These are phyloP conservation scores for Paracamarosporium sp. DNA, from an alignment of 2,329 filamentous ascomycete genomes.

Conservation along the genomic window DNA sequence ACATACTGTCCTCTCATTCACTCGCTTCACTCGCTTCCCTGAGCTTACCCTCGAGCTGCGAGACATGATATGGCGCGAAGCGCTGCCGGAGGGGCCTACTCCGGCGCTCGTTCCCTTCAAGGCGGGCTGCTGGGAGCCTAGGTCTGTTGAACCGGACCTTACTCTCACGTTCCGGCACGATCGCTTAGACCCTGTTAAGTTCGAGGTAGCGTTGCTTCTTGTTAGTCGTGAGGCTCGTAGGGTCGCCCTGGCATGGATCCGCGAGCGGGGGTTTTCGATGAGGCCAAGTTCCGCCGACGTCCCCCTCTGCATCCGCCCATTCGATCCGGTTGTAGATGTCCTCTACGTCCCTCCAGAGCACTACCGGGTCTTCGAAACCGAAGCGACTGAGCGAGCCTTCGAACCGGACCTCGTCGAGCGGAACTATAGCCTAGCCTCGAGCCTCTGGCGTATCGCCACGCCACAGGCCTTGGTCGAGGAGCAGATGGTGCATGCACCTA, in stretches of 20 bases:
- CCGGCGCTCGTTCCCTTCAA: not conserved
- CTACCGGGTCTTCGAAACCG: not conserved
- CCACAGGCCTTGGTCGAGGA: no score
- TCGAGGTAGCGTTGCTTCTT: not conserved
- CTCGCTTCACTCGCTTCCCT: not conserved
- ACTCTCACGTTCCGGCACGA: not conserved
- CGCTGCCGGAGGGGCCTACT: not conserved
- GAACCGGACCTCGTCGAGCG: no score
- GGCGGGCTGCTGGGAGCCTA: not conserved
- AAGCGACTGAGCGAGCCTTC: no score
- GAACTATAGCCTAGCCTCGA: no score
- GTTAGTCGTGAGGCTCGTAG: not conserved
- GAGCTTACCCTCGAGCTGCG: not conserved
- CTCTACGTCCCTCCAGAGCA: not conserved
- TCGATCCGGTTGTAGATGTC: not conserved
- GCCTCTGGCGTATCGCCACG: no score
- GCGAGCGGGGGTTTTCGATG: not conserved
- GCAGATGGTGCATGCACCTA: no score
- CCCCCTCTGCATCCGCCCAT: not conserved
- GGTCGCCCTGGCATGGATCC: not conserved
- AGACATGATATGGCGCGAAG: not conserved
- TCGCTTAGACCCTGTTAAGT: not conserved
- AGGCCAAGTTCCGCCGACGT: not conserved
- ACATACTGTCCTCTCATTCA: not conserved
- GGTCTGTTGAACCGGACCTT: not conserved